Evolutionary conservation across 106 monocot species (phyloP).

Genomic region (Platanthera guangdongensis): DNA sequence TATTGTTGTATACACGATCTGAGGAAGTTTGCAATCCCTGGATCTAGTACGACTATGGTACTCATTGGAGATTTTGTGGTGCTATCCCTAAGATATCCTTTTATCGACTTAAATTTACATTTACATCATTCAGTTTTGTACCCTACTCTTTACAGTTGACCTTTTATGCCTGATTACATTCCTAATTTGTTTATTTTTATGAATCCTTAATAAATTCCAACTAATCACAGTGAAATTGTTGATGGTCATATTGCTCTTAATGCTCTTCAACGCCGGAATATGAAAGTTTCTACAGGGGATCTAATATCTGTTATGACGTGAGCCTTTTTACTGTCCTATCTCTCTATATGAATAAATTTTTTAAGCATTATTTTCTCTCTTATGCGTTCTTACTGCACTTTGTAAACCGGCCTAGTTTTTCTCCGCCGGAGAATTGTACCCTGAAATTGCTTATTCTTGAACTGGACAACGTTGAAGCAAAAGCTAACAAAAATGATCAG

Average conservation of each 20-base stretch:
- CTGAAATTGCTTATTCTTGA: constrained; percentile 80
- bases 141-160: neutral
- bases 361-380: neutral
- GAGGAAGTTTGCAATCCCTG: constrained; percentile 29
- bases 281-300: constrained; percentile 75
- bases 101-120: neutral
- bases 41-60: constrained; percentile 22
- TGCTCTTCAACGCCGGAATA: constrained; percentile 74
- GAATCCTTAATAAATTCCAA: constrained; percentile 51
- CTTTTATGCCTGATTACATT: neutral
- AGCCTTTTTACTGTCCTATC: neutral
- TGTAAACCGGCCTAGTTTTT: constrained; percentile 32
- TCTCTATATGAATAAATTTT: neutral
- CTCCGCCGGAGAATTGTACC: constrained; percentile 55
- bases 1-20: constrained; percentile 63
- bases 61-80: constrained; percentile 53
- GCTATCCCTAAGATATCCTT: constrained; percentile 86
- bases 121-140: neutral
- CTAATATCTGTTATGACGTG: constrained; percentile 63
- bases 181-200: neutral
- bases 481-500: constrained; percentile 55
- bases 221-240: constrained; percentile 36
- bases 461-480: constrained; percentile 71
- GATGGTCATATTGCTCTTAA: constrained; percentile 68
- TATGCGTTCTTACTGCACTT: constrained; percentile 4